Conservation (phyloP, 495 filamentous ascomycete genomes). For the Melanomma pulvis-pyrius region DNA sequence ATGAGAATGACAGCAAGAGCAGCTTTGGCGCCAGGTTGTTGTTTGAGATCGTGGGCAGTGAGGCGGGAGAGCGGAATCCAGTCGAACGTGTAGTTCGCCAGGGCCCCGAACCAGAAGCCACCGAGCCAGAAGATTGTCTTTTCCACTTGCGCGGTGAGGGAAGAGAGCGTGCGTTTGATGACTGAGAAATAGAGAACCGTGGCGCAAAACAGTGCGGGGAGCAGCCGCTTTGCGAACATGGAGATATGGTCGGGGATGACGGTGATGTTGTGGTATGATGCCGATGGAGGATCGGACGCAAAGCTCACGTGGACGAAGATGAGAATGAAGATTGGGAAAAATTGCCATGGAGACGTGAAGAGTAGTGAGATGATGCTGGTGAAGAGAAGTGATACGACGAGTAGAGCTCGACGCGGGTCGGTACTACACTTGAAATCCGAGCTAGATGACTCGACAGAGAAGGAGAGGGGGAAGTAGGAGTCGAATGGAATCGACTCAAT, state of each 20-base stretch:
- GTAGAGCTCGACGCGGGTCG: constrained; percentile 43
- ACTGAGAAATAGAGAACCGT: constrained; percentile 44
- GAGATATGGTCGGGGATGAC: constrained; percentile 46
- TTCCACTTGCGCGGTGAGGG: constrained; percentile 46
- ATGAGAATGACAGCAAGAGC: constrained; percentile 45
- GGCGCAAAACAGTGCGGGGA: constrained; percentile 45
- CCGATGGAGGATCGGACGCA: constrained; percentile 45
- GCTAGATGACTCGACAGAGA: constrained; percentile 35
- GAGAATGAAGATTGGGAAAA: constrained; percentile 44
- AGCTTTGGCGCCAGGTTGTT: constrained; percentile 46
- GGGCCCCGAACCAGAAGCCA: constrained; percentile 44
- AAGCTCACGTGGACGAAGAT: constrained; percentile 47
- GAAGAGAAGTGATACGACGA: constrained; percentile 43
- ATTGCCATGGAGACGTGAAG: constrained; percentile 41
- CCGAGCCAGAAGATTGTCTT: constrained; percentile 49
- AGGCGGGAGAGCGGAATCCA: constrained; percentile 48
- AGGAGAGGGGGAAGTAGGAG: constrained; percentile 46
- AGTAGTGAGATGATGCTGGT: constrained; percentile 42
- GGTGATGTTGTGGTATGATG: constrained; percentile 28
- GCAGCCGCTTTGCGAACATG: constrained; percentile 43
- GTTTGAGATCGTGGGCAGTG: constrained; percentile 45
- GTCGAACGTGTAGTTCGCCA: constrained; percentile 50
- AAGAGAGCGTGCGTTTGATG: constrained; percentile 47
- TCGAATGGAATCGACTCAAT: constrained; percentile 43
- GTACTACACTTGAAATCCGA: constrained; percentile 34